These are phyloP conservation scores for Nakaseomyces glabratus DNA, from an alignment of 1,139 yeast genomes.

Conservation along the genomic window DNA sequence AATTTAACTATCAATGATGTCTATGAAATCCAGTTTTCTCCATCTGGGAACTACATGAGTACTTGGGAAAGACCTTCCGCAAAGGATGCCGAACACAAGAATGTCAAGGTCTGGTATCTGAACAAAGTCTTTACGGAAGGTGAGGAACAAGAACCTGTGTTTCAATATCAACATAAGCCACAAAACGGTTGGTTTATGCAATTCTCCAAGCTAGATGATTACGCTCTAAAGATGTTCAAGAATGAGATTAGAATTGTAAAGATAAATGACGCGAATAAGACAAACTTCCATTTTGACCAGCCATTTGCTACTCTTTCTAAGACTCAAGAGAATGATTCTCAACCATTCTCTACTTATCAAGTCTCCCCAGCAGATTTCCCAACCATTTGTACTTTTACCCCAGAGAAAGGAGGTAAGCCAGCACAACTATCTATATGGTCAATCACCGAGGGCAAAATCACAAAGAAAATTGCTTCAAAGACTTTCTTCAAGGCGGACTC, in stretches of 20 bases:
- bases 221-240: constrained; percentile 24
- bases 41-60: constrained; percentile 73
- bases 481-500: constrained; percentile 93
- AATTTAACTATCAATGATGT: constrained; percentile 50
- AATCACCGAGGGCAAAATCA: constrained; percentile 56
- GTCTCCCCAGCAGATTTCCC: constrained; percentile 88
- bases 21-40: constrained; percentile 78
- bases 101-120: constrained; percentile 66
- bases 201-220: constrained; percentile 30
- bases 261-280: constrained; percentile 39
- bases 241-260: constrained; percentile 40
- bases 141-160: constrained; percentile 38
- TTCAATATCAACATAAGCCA: constrained; percentile 67
- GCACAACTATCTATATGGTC: constrained; percentile 76
- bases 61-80: constrained; percentile 88
- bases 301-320: constrained; percentile 52
- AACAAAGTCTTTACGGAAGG: constrained; percentile 24
- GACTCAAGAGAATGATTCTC: constrained; percentile 45
- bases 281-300: constrained; percentile 40
- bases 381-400: constrained; percentile 83
- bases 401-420: constrained; percentile 78
- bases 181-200: constrained; percentile 69
- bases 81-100: constrained; percentile 52
- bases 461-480: constrained; percentile 76
- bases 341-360: constrained; percentile 44